Evolutionary conservation across 208 protist species (phyloP).

Genomic region (Porcisia deanei): DNA sequence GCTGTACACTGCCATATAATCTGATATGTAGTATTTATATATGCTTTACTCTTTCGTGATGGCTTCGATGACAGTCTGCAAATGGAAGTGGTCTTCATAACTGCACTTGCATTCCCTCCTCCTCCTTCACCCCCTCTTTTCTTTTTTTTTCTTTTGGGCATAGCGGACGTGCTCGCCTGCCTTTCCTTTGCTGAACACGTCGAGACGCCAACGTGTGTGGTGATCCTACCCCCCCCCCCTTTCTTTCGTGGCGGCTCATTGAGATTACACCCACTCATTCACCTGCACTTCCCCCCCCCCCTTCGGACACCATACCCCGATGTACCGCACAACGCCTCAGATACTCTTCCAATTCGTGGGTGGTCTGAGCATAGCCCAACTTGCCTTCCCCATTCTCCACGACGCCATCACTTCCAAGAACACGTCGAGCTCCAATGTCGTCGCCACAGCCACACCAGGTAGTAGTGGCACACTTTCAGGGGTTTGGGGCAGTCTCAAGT

Average conservation of each 20-base stretch:
- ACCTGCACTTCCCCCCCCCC: not conserved
- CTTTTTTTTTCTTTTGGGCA: not conserved
- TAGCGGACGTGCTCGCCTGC: not conserved
- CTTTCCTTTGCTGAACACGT: not conserved
- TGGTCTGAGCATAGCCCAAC: constrained; percentile 34
- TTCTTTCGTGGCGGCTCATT: not conserved
- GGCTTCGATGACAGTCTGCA: not conserved
- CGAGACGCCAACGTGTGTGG: not conserved
- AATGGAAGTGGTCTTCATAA: not conserved
- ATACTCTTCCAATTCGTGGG: constrained; percentile 38
- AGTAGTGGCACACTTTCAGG: constrained; percentile 1
- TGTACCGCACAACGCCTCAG: constrained; percentile 29
- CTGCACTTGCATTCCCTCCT: no score
- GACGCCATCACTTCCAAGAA: constrained; percentile 1
- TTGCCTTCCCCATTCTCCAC: constrained; percentile 15
- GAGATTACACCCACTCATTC: not conserved
- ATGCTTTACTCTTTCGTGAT: not conserved
- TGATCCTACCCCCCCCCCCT: not conserved
- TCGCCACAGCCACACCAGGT: not conserved
- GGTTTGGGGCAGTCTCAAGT: constrained; percentile 8
- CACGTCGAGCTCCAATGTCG: not conserved
- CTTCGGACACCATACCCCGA: not conserved
- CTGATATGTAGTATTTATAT: not conserved
- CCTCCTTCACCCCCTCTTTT: not conserved
- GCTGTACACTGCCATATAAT: not conserved